These are phyloP conservation scores for Miamiensis avidus DNA, from an alignment of 169 alveolate genomes.

Conservation along the genomic window DNA sequence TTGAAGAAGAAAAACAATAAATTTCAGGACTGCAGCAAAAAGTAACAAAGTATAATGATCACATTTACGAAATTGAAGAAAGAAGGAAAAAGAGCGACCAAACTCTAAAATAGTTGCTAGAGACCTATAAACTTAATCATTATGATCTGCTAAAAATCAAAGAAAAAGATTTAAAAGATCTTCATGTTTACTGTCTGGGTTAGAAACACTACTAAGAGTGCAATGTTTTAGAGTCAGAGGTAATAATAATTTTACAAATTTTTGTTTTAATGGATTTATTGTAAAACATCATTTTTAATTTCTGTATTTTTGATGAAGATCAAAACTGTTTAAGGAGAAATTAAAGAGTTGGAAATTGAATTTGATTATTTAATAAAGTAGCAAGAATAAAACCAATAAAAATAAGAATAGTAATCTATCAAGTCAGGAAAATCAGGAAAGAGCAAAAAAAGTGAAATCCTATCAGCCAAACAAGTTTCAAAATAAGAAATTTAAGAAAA, in stretches of 20 bases:
- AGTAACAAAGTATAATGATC: background rate
- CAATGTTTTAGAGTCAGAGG: background rate
- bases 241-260: background rate
- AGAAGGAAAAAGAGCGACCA: background rate
- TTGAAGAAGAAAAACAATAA: background rate
- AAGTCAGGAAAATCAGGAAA: background rate
- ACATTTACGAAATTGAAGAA: background rate
- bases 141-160: background rate
- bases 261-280: too few relatives aligned
- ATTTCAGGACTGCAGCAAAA: background rate
- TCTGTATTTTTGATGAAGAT: background rate
- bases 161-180: background rate
- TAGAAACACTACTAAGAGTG: background rate
- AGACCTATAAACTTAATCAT: too few relatives aligned
- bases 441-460: background rate
- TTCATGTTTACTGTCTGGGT: background rate
- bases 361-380: too few relatives aligned
- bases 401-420: too few relatives aligned
- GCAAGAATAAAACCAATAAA: too few relatives aligned
- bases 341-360: background rate
- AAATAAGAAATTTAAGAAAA: background rate
- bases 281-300: too few relatives aligned
- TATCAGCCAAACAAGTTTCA: too few relatives aligned
- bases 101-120: background rate
- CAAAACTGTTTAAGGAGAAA: background rate